Evolutionary conservation across 345 rosid genomes (phyloP), one percentile per base, ranked within the genome.

Genomic region (Combretum micranthum): DNA sequence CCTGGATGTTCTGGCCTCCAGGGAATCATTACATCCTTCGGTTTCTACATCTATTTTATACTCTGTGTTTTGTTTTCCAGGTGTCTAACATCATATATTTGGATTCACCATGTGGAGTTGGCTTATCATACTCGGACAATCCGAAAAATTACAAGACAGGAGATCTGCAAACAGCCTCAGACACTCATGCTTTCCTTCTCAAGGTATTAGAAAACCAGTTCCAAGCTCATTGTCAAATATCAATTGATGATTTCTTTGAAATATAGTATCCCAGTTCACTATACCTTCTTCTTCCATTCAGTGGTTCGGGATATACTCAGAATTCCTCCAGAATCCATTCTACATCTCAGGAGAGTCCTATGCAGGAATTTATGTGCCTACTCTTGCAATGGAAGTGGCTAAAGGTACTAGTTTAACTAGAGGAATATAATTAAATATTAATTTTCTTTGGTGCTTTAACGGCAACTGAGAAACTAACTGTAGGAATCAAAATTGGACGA

Each of bases 101-200:
- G 69, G 85, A 83, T 18, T 75, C 88, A 13, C 83, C 85, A 0
- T 59, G 68, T 18, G 83, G 80, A 0, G 83, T 73, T 2, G 85
- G 88, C n/a, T 56, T 73, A 42, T 83, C 88, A 23, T 80, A 77
- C 64, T 71, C 66, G 0, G 45, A 43, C n/a, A 57, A 76, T 47
- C 5, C 44, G 3, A 69, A 59, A 37, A 49, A 52, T 20, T 77
- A 80, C 19, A 20, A 0, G 5, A 80, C 73, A 0, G 77, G 64
- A 46, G 83, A 80, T 52, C 12, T 7, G 0, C 58, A 74, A 54
- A 78, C 83, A 0, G 85, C 85, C 3, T 20, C 54, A 3, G 83
- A 83, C 47, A 53, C 78, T 0, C 83, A 77, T 26, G 37, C 63
- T 5, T 83, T 80, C 57, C 77, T 83, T 37, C 78, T 83, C 43